These are phyloP conservation scores for Trametes meyenii DNA, from an alignment of 768 basidiomycete genomes.

Conservation along the genomic window DNA sequence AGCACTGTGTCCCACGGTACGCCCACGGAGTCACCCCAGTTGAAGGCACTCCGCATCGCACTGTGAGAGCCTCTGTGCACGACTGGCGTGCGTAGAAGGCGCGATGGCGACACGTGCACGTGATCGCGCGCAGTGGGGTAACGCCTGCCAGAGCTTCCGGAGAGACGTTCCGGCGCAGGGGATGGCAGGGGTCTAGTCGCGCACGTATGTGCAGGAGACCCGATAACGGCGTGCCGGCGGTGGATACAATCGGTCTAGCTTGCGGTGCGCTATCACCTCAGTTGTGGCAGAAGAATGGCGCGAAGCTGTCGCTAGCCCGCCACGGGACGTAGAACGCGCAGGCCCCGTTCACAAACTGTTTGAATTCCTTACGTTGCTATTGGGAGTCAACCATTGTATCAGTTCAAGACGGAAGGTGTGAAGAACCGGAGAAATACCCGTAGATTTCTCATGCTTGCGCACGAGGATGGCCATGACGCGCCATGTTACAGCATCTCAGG, in stretches of 20 bases:
- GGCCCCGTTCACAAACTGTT: not conserved
- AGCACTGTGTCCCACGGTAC: not conserved
- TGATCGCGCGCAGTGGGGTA: conserved; percentile 23
- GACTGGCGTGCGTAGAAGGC: conserved; percentile 30
- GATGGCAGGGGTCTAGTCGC: not conserved
- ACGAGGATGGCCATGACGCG: too few relatives aligned
- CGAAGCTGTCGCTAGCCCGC: conserved; percentile 14
- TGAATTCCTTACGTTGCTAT: not conserved
- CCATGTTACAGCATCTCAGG: too few relatives aligned
- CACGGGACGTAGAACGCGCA: not conserved
- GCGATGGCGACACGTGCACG: conserved; percentile 36
- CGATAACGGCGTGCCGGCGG: conserved; percentile 11
- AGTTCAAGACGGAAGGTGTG: not conserved
- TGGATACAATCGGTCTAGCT: conserved; percentile 1
- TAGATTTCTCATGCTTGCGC: too few relatives aligned
- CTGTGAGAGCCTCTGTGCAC: not conserved
- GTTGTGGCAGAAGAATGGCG: conserved; percentile 13
- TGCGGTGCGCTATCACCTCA: conserved; percentile 7
- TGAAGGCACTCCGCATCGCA: too few relatives aligned
- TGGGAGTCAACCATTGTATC: not conserved
- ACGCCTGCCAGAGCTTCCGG: not conserved
- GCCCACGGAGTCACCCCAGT: conserved; percentile 2
- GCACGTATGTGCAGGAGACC: not conserved
- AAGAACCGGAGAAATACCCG: too few relatives aligned
- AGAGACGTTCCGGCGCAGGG: conserved; percentile 1